These are phyloP conservation scores for Metschnikowia arizonensis DNA, from an alignment of 805 yeast genomes.

Conservation along the genomic window DNA sequence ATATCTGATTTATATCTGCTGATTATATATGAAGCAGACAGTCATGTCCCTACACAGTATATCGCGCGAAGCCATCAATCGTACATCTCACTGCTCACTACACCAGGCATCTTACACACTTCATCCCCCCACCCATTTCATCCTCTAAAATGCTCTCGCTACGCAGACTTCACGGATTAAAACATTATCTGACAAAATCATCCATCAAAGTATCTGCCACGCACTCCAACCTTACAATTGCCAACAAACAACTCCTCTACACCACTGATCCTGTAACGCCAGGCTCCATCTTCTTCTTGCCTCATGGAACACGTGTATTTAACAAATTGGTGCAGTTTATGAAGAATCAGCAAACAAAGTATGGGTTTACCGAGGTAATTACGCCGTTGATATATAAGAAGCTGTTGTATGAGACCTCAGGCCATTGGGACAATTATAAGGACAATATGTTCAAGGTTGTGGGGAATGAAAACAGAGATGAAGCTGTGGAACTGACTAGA, in stretches of 20 bases:
- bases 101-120: not conserved
- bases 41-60: not conserved
- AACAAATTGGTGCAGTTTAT: slow-evolving; percentile 75
- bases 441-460: slow-evolving; percentile 92
- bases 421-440: slow-evolving; percentile 93
- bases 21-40: too few species aligned
- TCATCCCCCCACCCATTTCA: not conserved
- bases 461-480: slow-evolving; percentile 44
- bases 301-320: slow-evolving; percentile 86
- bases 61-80: slow-evolving; percentile 1
- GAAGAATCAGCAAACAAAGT: slow-evolving; percentile 74
- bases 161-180: not conserved
- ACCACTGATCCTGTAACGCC: slow-evolving; percentile 81
- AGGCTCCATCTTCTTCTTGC: slow-evolving; percentile 87
- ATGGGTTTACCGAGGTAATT: slow-evolving; percentile 87
- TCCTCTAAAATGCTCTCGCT: not conserved
- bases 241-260: slow-evolving; percentile 69
- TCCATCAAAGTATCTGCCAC: slow-evolving; percentile 25
- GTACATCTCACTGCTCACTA: not conserved
- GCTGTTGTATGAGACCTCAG: slow-evolving; percentile 82
- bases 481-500: slow-evolving; percentile 14
- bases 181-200: not conserved
- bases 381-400: slow-evolving; percentile 86
- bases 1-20: too few species aligned
- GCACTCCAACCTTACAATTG: slow-evolving; percentile 41